These are phyloP conservation scores for Amylostereum areolatum DNA, from an alignment of 1,284 basidiomycete genomes.

Conservation along the genomic window DNA sequence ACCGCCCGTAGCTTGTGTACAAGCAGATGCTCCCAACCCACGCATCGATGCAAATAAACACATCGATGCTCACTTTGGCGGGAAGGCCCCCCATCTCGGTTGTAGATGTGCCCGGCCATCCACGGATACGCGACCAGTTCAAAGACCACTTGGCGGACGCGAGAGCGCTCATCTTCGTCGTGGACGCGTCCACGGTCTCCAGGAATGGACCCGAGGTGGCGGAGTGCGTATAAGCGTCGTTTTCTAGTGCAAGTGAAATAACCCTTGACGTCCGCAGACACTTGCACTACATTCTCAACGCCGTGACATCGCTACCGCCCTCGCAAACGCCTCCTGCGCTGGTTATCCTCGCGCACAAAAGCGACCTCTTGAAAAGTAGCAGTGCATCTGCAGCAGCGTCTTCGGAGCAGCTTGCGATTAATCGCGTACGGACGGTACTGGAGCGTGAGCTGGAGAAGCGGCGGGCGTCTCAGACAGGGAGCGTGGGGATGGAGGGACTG, in stretches of 20 bases:
- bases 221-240: conserved; percentile 47
- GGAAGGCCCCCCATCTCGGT: conserved; percentile 39
- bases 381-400: conserved; percentile 35
- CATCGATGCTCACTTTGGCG: conserved; percentile 38
- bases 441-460: conserved; percentile 79
- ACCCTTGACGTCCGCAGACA: conserved; percentile 38
- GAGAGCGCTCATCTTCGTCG: conserved; percentile 65
- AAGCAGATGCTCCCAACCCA: conserved; percentile 58
- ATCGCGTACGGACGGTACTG: conserved; percentile 65
- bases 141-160: conserved; percentile 54
- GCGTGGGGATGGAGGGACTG: conserved; percentile 64
- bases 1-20: conserved; percentile 48
- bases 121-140: conserved; percentile 68
- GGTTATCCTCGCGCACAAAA: conserved; percentile 68
- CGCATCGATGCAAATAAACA: conserved; percentile 69
- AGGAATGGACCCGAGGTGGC: conserved; percentile 67
- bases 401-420: conserved; percentile 51
- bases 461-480: conserved; percentile 50
- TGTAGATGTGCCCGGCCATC: conserved; percentile 75
- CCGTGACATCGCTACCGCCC: conserved; percentile 65
- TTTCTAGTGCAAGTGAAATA: not conserved
- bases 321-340: conserved; percentile 55
- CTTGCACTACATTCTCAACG: conserved; percentile 62
- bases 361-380: conserved; percentile 55
- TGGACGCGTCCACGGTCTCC: conserved; percentile 70